Evolutionary conservation across 2,329 filamentous ascomycete genomes (phyloP).

Genomic region (Diaporthe ilicicola): DNA sequence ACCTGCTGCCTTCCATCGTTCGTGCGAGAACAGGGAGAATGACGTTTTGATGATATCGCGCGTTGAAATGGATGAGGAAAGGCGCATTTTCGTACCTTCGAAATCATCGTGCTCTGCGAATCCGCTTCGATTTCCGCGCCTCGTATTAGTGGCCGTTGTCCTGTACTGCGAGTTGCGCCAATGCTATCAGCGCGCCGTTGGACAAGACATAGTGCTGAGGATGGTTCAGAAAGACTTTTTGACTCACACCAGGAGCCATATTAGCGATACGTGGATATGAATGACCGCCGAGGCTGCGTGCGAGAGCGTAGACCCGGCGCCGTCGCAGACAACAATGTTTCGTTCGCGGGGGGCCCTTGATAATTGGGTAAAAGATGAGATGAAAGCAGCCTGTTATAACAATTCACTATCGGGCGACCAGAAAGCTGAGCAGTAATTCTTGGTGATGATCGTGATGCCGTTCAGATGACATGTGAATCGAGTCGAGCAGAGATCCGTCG

Average conservation of each 20-base stretch:
- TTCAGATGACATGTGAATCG: conserved; percentile 1
- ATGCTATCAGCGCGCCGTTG: not conserved
- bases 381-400: not conserved
- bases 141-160: conserved; percentile 51
- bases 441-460: not conserved
- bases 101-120: conserved; percentile 70
- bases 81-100: conserved; percentile 53
- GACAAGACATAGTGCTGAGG: not conserved
- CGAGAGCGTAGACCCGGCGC: not conserved
- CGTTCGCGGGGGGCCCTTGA: not conserved
- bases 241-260: conserved; percentile 52
- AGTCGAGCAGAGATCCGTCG: conserved; percentile 9
- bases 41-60: not conserved
- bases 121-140: conserved; percentile 64
- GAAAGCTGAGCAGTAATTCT: not conserved
- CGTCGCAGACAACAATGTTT: conserved; percentile 4
- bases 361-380: not conserved
- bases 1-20: not conserved
- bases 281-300: not conserved
- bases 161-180: conserved; percentile 37
- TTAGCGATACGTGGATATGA: not conserved
- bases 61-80: not conserved
- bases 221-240: not conserved
- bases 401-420: not conserved
- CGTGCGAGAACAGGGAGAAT: not conserved